Evolutionary conservation across 2,329 filamentous ascomycete species (phyloP).

Genomic region (Diplodia corticola): DNA sequence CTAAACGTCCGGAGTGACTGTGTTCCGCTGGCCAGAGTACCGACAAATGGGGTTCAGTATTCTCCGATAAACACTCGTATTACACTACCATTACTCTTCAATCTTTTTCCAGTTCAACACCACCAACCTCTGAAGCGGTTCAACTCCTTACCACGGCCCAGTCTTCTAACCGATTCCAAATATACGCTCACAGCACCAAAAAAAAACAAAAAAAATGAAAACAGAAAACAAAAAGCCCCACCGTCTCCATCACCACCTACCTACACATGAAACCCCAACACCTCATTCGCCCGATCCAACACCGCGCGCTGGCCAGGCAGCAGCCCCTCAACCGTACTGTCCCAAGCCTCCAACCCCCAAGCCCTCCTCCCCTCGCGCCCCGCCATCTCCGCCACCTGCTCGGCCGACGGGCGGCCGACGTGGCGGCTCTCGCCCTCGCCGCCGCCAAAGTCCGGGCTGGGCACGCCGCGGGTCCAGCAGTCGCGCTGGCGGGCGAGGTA

Average conservation of each 20-base stretch:
- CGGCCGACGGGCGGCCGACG: slow-evolving; percentile 42
- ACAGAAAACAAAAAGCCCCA: not conserved
- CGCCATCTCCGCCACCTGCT: slow-evolving; percentile 43
- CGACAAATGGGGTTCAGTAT: too few species aligned
- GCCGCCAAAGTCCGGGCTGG: slow-evolving; percentile 52
- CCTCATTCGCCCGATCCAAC: slow-evolving; percentile 12
- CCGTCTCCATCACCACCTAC: not conserved
- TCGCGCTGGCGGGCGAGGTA: slow-evolving; percentile 71
- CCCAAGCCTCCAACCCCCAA: slow-evolving; percentile 56
- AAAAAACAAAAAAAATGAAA: not conserved
- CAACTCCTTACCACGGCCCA: not conserved
- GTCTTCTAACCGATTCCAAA: not conserved
- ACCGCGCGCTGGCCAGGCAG: not conserved
- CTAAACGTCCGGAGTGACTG: too few species aligned
- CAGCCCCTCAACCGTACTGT: slow-evolving; percentile 32
- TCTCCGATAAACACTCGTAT: too few species aligned
- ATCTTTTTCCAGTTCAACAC: not conserved
- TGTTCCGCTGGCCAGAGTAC: too few species aligned
- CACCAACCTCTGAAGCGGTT: not conserved
- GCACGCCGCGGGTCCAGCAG: slow-evolving; percentile 65
- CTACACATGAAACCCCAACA: slow-evolving; percentile 14
- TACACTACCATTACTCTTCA: not conserved
- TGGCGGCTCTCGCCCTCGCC: slow-evolving; percentile 64
- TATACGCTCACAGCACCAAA: not conserved
- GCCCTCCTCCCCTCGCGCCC: slow-evolving; percentile 53